These are phyloP conservation scores for Arthrobotrys sphaeroides DNA, from an alignment of 2,329 filamentous ascomycete species.

Conservation along the genomic window DNA sequence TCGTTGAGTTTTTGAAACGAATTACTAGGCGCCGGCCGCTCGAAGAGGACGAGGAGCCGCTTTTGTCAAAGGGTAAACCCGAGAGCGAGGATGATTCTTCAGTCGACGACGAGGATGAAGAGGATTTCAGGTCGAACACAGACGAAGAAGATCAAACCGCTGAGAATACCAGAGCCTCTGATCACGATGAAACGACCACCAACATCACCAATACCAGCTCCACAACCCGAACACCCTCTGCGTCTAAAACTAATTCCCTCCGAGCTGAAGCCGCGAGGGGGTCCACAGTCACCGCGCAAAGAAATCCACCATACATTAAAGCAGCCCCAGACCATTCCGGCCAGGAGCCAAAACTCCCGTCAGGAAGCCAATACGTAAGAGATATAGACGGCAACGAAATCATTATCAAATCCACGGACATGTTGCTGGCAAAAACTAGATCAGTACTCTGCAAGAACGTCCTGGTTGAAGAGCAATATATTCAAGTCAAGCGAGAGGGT, in stretches of 20 bases:
- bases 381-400: neutral
- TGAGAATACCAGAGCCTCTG: too few relatives aligned
- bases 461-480: slow-evolving; percentile 24
- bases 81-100: neutral
- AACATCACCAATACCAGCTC: too few relatives aligned
- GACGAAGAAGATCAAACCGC: too few relatives aligned
- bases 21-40: neutral
- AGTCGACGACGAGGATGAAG: neutral
- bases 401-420: neutral
- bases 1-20: neutral
- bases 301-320: too few relatives aligned
- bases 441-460: neutral
- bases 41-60: neutral
- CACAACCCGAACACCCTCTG: too few relatives aligned
- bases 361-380: neutral
- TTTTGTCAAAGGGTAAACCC: too few relatives aligned
- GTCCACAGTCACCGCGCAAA: too few relatives aligned
- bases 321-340: too few relatives aligned
- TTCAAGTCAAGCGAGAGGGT: slow-evolving; percentile 6
- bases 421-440: neutral
- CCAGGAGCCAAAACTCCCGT: neutral
- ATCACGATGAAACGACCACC: too few relatives aligned
- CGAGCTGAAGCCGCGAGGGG: too few relatives aligned
- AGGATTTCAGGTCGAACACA: too few relatives aligned
- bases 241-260: too few relatives aligned